Evolutionary conservation across 164 flowering plant genomes (phyloP), one percentile per base, ranked within the genome.

Genomic region (Litsea cubeba): DNA sequence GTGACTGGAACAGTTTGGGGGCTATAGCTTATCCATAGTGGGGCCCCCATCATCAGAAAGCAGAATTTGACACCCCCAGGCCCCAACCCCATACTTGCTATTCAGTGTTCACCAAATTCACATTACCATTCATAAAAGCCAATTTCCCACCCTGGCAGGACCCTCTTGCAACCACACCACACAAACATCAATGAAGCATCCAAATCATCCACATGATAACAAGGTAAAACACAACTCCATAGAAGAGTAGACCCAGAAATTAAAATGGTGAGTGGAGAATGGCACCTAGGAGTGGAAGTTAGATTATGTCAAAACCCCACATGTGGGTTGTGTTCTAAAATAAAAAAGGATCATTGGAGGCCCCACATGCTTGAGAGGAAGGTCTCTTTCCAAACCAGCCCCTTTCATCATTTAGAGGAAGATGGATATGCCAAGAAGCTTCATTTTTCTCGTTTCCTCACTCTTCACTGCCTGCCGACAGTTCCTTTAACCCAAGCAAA

Each of bases 401-500:
- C 35, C 5, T 30, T 30, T 7, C 46, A 40, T 40, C 11, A 40
- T 40, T 40, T 40, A 40, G 11, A 25, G 49, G 32, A 73, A 35
- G 49, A 23, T 66, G 30, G 28, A 46, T 50, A 64, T 60, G 24
- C 46, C 30, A 28, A n/a, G 40, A 67, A 40, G 46, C 46, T 67
- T 30, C 46, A 40, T 40, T 40, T 7, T 40, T 40, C 46, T 40
- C 46, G n/a, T n/a, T 8, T 7, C 15, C 14, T 22, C 62, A 62
- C 25, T 30, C 79, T 50, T 77, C 70, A 65, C 51, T 58, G 65
- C 72, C 79, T 74, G 69, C 82, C 82, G 82, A 79, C 82, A 73
- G 72, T 76, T 66, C n/a, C 15, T 69, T 70, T 40, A 30, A 17
- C 28, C 5, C 26, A 26, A 3, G 22, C 28, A 40, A 35, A 35